These are phyloP conservation scores for Apiospora marii DNA, from an alignment of 2,329 filamentous ascomycete species.

Conservation along the genomic window DNA sequence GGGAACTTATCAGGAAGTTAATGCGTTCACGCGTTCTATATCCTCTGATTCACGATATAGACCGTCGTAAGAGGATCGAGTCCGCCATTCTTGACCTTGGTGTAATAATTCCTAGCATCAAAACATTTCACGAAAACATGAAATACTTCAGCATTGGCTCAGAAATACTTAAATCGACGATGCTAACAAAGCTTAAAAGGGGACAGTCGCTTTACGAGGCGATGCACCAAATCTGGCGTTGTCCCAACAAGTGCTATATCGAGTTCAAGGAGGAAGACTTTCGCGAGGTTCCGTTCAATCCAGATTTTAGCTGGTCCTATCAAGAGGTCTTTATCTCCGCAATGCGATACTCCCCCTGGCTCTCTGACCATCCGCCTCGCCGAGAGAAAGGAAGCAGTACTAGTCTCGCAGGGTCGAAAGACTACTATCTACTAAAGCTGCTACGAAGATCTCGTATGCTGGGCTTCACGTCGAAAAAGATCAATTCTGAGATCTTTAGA, in stretches of 20 bases:
- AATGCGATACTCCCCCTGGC: no score
- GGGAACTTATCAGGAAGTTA: no score
- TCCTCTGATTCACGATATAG: no score
- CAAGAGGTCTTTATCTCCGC: no score
- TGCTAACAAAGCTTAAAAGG: neutral
- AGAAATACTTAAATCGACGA: constrained; percentile 27
- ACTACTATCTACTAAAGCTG: neutral
- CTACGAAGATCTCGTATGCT: constrained; percentile 6
- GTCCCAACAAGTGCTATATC: neutral
- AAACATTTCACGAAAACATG: no score
- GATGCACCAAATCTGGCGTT: neutral
- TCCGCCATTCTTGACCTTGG: no score
- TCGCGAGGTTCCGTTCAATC: neutral
- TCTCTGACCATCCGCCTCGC: no score
- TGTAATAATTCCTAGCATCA: no score
- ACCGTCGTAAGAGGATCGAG: no score
- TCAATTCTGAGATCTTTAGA: neutral
- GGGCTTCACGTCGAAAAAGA: neutral
- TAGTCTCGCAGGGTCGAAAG: neutral
- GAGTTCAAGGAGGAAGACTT: constrained; percentile 8
- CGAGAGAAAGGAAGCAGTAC: no score
- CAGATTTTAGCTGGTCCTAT: constrained; percentile 4
- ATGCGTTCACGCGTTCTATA: no score
- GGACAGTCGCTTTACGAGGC: neutral
- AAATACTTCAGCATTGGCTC: constrained; percentile 28